Evolutionary conservation across 2,329 filamentous ascomycete genomes (phyloP).

Genomic region (Nectriaceae sp.): DNA sequence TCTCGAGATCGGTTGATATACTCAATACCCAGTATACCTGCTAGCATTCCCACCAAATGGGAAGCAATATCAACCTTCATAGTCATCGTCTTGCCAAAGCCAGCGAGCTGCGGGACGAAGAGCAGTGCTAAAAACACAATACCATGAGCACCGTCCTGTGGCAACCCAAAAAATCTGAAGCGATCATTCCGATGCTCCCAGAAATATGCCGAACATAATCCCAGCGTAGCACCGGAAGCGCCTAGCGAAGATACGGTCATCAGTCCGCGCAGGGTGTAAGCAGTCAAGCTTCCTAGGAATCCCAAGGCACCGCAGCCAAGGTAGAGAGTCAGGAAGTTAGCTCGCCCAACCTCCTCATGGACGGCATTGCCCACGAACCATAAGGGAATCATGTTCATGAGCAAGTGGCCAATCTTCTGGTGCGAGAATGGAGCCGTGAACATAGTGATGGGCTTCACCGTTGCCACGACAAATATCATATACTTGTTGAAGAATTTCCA

Average conservation of each 20-base stretch:
- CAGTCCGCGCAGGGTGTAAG: constrained; percentile 48
- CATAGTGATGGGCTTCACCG: constrained; percentile 62
- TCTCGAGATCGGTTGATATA: constrained; percentile 26
- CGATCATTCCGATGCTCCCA: constrained; percentile 58
- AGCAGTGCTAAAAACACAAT: constrained; percentile 55
- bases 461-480: constrained; percentile 65
- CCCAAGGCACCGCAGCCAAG: constrained; percentile 58
- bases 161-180: constrained; percentile 59
- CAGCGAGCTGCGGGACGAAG: constrained; percentile 51
- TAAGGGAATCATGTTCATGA: constrained; percentile 65
- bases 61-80: constrained; percentile 52
- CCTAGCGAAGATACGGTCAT: constrained; percentile 59
- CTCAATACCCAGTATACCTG: constrained; percentile 46
- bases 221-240: constrained; percentile 66
- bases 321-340: constrained; percentile 69
- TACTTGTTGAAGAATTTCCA: constrained; percentile 70
- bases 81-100: constrained; percentile 43
- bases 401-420: constrained; percentile 60
- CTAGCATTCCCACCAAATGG: constrained; percentile 53
- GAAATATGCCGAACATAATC: constrained; percentile 63
- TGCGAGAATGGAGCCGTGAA: constrained; percentile 72
- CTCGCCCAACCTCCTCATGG: constrained; percentile 71
- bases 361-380: constrained; percentile 67
- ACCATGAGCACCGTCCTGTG: constrained; percentile 58
- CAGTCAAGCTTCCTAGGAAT: constrained; percentile 58